phyloP scores from a whole-genome alignment of 2,329 filamentous ascomycete species.

The Stromatinia cepivora region DNA sequence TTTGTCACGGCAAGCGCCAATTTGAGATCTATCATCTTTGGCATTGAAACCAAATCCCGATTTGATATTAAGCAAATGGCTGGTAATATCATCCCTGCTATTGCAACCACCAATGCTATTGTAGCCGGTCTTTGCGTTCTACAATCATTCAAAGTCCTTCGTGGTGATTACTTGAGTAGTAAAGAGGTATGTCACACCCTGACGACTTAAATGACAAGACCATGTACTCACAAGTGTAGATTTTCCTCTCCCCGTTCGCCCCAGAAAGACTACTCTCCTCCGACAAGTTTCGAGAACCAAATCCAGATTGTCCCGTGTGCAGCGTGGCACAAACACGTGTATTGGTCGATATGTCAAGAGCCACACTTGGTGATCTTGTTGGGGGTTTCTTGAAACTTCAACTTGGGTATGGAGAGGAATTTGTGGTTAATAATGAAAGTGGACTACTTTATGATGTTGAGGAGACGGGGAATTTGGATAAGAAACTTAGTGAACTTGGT shows the following conservation, averaged over 20 bases:
- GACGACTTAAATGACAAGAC: conserved; percentile 11
- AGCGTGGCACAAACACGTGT: conserved; percentile 69
- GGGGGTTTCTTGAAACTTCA: conserved; percentile 68
- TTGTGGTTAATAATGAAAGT: conserved; percentile 72
- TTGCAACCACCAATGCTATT: conserved; percentile 96
- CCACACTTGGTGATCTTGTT: conserved; percentile 78
- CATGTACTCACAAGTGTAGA: conserved; percentile 44
- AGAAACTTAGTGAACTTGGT: conserved; percentile 77
- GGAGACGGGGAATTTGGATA: conserved; percentile 79
- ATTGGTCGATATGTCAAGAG: conserved; percentile 65
- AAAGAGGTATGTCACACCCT: conserved; percentile 61
- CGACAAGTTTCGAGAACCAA: conserved; percentile 62
- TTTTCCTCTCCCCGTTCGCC: conserved; percentile 75
- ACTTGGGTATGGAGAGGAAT: conserved; percentile 77
- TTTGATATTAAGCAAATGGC: conserved; percentile 99
- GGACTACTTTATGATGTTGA: conserved; percentile 88
- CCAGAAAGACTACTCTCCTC: conserved; percentile 59
- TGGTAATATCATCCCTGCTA: conserved; percentile 97
- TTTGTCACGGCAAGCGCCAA: conserved; percentile 93
- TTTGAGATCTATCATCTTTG: conserved; percentile 83
- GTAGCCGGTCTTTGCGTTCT: conserved; percentile 90
- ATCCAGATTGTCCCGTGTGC: conserved; percentile 82
- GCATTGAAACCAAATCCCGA: conserved; percentile 82
- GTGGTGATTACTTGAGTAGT: conserved; percentile 65
- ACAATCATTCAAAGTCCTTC: conserved; percentile 88